Base-by-base conservation (phyloP, 129 eudicot genomes). In the Flaveria brownii region DNA sequence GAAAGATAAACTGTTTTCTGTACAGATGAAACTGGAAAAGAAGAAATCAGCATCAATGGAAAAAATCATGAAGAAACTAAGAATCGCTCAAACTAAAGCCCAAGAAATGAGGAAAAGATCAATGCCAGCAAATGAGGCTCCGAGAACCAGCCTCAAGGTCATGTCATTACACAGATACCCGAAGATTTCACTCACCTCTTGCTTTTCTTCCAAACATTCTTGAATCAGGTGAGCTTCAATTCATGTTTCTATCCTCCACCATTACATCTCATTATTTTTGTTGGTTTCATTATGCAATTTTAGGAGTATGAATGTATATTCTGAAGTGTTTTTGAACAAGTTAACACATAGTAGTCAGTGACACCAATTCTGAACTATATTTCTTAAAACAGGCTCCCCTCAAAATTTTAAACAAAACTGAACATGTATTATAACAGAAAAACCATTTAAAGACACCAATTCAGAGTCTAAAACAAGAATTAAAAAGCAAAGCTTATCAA, bases 1-100 rank as follows among this genome's bases (percentile, higher is more conserved):
- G 39, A 72, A 70, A 42, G 55, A 63, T 43, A 9, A 28, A 33
- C 33, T 43, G 16, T 55, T n/a, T 16, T 9, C 15, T 17, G 55
- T n/a, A 65, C 82, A 93, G 98, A 85, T 88, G 96, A 88, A 88
- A 79, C 81, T 93, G 45, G 98, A 93, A 80, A 93, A 93, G 86
- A 88, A 84, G 83, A 90, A 88, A 73, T 84, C 87, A 12, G 82
- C 85, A 72, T 85, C 98, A 22, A 83, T 93, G 96, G 96, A 88
- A 18, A 90, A 85, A 79, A 93, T 93, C 56, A 76, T 85, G 83
- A 85, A 88, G 67, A 93, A 85, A 82, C 85, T 93, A 63, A 87
- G 88, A 81, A 46, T 65, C 9, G 88, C 97, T 0, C 86, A 88
- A 81, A 78, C 49, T 63, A 90, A 90, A 81, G 97, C 97, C 4